Evolutionary conservation across 164 flowering plant species (phyloP).

Genomic region (Berberis thunbergii): DNA sequence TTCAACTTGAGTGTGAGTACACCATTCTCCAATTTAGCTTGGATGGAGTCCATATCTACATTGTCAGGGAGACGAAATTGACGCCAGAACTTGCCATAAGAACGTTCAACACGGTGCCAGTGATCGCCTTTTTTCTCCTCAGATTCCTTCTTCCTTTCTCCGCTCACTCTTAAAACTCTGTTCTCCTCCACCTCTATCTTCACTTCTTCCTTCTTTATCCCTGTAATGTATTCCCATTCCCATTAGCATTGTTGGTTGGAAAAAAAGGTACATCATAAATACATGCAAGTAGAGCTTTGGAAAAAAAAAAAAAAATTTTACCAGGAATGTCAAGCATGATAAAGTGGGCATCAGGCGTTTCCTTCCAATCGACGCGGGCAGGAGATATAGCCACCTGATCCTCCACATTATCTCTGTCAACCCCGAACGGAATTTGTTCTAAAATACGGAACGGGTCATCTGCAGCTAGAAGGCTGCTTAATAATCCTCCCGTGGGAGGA

Average conservation of each 20-base stretch:
- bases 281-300: no score
- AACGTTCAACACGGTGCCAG: conserved; percentile 17
- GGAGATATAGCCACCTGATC: conserved; percentile 15
- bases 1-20: conserved; percentile 19
- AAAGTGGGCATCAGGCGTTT: conserved; percentile 32
- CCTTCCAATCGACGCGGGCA: conserved; percentile 44
- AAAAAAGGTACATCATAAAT: no score
- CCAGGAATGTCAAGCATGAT: conserved; percentile 32
- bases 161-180: conserved; percentile 6
- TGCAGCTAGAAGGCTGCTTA: background rate
- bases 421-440: conserved; percentile 33
- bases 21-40: conserved; percentile 39
- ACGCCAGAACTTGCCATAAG: conserved; percentile 35
- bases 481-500: background rate
- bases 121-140: conserved; percentile 10
- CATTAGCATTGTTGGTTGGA: no score
- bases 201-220: conserved; percentile 6
- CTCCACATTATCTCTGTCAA: conserved; percentile 15
- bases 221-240: conserved; percentile 3
- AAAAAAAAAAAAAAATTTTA: no score
- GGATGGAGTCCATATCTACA: conserved; percentile 29
- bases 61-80: conserved; percentile 36
- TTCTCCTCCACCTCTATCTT: background rate
- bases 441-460: conserved; percentile 33
- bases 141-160: conserved; percentile 6